Base-by-base conservation (phyloP, 495 filamentous ascomycete genomes). In the Talaromyces thailandensis region DNA sequence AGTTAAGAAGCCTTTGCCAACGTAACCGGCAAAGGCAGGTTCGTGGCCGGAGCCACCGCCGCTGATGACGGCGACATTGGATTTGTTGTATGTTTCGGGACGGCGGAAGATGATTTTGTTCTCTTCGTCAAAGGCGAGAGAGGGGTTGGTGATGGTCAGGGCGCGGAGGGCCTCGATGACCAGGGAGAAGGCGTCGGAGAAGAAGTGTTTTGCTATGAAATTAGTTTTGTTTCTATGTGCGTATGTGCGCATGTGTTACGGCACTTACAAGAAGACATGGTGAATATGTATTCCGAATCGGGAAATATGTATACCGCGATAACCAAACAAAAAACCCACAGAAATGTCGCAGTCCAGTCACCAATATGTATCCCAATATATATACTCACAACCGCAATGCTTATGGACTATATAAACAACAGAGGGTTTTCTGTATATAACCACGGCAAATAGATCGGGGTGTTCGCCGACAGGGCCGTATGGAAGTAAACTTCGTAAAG, bases 11-110 rank as follows among this genome's bases (percentile, higher is more conserved):
- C 93, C 94, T 32, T 76, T 73, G 24, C 86, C 86, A 16, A 87
- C 85, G 62, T 81, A 88, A 63, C 80, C 87, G 2, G 89, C 84
- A 70, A 96, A 97, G 62, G 88, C 88, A 31, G 94, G 94, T 70
- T 98, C 94, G 67, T 98, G 94, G 65, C 94, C 94, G 24, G 87
- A 89, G 31, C 94, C 94, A 62, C 94, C 94, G 66, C 94, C 94
- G 18, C 89, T 92, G 63, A 98, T 80, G 68, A 98, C 79, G 35
- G 89, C 88, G 56, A 96, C 92, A 59, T 87, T 86, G 24, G 76
- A 69, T 57, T 76, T 76, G 55, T 72, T 69, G 52, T 73, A 65
- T 6, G 69, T 68, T 68, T 78, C 73, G 31, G 88, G 89, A 62
- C 90, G 86, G 48, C 81, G 85, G 76, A 96, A 96, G 66, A 96